These are phyloP conservation scores for Arctium minus DNA, from an alignment of 129 eudicot genomes.

Conservation along the genomic window DNA sequence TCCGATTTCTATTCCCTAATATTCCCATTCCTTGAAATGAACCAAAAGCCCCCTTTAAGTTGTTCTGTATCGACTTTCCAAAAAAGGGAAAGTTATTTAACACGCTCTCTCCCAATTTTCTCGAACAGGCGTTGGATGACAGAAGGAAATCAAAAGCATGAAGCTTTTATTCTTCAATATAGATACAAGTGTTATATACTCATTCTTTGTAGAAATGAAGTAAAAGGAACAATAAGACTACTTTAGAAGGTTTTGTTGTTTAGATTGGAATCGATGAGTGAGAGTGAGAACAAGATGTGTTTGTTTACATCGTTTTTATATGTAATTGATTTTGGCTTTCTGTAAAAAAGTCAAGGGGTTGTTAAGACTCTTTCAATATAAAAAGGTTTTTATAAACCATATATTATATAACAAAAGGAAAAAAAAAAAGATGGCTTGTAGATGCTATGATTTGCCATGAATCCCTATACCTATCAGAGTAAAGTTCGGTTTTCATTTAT, in stretches of 20 bases:
- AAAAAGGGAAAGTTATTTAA: neutral
- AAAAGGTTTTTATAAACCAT: too few relatives aligned
- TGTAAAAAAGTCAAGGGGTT: neutral
- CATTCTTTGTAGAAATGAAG: constrained; percentile 64
- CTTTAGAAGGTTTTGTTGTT: constrained; percentile 30
- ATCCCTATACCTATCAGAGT: too few relatives aligned
- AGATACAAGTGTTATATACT: constrained; percentile 33
- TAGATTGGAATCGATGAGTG: constrained; percentile 22
- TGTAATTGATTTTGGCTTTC: constrained; percentile 20
- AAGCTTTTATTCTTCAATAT: constrained; percentile 22
- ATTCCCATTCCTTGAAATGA: neutral
- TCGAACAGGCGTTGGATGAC: constrained; percentile 67
- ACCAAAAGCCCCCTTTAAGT: neutral
- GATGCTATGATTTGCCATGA: too few relatives aligned
- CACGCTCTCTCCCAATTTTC: neutral
- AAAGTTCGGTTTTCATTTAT: too few relatives aligned
- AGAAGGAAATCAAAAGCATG: constrained; percentile 61
- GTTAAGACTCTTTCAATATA: too few relatives aligned
- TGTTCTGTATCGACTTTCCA: neutral
- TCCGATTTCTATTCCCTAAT: neutral
- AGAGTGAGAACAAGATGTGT: constrained; percentile 26
- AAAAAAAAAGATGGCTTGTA: too few relatives aligned
- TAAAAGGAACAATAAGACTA: constrained; percentile 26
- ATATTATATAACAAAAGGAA: too few relatives aligned
- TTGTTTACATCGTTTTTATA: constrained; percentile 3